Evolutionary conservation across 768 basidiomycete species (phyloP).

Genomic region (Suillus brevipes): DNA sequence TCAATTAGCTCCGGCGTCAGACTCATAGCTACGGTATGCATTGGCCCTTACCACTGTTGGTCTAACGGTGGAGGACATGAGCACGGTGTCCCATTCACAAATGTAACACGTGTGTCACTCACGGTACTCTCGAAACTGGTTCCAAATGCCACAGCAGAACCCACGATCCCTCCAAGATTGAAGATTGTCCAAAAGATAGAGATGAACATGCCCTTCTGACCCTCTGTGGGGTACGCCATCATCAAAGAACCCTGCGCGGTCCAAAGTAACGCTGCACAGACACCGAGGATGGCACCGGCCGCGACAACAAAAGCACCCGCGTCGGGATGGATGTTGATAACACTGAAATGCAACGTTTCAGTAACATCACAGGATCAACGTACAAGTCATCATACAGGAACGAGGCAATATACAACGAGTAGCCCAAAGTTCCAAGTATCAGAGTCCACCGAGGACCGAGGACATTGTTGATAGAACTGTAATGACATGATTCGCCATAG

Average conservation of each 20-base stretch:
- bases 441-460: conserved; percentile 71
- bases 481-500: not conserved
- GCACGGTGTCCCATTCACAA: not conserved
- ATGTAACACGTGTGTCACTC: not conserved
- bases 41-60: conserved; percentile 22
- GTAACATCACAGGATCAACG: not conserved
- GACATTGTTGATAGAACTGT: conserved; percentile 70
- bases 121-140: conserved; percentile 45
- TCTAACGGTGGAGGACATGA: conserved; percentile 17
- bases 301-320: conserved; percentile 62
- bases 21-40: not conserved
- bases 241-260: conserved; percentile 77
- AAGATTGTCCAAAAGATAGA: conserved; percentile 79
- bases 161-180: conserved; percentile 72
- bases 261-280: conserved; percentile 70
- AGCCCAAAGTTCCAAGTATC: conserved; percentile 67
- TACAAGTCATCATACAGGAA: conserved; percentile 53
- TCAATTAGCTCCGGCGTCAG: conserved; percentile 1
- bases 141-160: conserved; percentile 69
- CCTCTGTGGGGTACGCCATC: conserved; percentile 75
- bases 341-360: conserved; percentile 36
- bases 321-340: conserved; percentile 62
- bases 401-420: conserved; percentile 68
- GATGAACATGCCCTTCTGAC: conserved; percentile 70
- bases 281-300: conserved; percentile 65